Evolutionary conservation across 495 filamentous ascomycete genomes (phyloP).

Genomic region (Amniculicola lignicola): DNA sequence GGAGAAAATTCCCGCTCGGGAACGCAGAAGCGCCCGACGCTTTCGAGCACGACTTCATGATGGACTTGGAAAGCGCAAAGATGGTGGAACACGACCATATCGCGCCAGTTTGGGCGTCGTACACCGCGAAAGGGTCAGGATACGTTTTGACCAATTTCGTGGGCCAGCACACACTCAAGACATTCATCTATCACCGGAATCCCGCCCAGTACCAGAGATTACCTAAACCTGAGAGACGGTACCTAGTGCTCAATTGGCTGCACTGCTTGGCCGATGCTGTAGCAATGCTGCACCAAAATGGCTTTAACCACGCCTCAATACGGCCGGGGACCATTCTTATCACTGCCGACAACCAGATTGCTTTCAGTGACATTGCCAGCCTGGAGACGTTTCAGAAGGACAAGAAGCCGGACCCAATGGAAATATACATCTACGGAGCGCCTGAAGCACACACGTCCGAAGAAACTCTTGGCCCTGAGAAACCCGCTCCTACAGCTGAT

Average conservation of each 20-base stretch:
- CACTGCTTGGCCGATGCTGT: conserved; percentile 79
- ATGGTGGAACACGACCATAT: conserved; percentile 74
- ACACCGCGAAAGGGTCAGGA: conserved; percentile 66
- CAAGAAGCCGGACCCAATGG: conserved; percentile 59
- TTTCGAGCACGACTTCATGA: conserved; percentile 63
- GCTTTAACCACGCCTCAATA: conserved; percentile 74
- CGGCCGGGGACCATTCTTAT: conserved; percentile 79
- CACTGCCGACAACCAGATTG: conserved; percentile 66
- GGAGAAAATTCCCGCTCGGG: conserved; percentile 68
- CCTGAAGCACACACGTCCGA: conserved; percentile 55
- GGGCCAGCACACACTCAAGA: conserved; percentile 71
- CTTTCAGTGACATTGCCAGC: conserved; percentile 68
- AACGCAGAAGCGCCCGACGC: conserved; percentile 44
- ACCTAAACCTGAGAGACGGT: conserved; percentile 65
- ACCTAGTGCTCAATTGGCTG: conserved; percentile 75
- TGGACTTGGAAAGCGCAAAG: conserved; percentile 61
- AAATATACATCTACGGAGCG: conserved; percentile 82
- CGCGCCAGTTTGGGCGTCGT: conserved; percentile 76
- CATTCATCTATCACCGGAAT: conserved; percentile 62
- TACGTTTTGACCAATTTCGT: conserved; percentile 74
- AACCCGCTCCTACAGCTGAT: not conserved
- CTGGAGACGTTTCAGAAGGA: conserved; percentile 56
- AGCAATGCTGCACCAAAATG: conserved; percentile 70
- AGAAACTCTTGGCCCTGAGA: not conserved
- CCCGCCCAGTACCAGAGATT: conserved; percentile 61